Conservation (phyloP, 345 rosid genomes). For the Citrus medica region DNA sequence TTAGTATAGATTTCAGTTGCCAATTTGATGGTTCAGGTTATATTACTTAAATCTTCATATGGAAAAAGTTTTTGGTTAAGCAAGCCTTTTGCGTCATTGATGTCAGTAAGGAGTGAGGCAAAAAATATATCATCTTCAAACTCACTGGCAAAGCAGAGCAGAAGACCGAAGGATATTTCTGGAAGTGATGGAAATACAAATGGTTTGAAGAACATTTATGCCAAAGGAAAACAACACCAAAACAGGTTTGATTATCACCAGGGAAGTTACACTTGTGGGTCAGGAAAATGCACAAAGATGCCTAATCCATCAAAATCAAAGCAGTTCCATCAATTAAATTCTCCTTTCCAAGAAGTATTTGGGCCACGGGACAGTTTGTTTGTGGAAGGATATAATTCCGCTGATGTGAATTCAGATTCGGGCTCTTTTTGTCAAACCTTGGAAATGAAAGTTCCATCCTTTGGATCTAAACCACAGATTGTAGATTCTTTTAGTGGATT, state of each 20-base stretch:
- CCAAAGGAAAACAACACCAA: slow-evolving; percentile 23
- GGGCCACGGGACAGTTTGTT: slow-evolving; percentile 23
- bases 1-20: slow-evolving; percentile 11
- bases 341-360: slow-evolving; percentile 23
- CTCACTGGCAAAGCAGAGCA: slow-evolving; percentile 26
- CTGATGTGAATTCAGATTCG: slow-evolving; percentile 27
- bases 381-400: slow-evolving; percentile 35
- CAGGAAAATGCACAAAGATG: slow-evolving; percentile 21
- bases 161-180: slow-evolving; percentile 25
- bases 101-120: slow-evolving; percentile 47
- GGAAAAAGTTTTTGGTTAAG: not conserved
- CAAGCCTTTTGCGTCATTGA: slow-evolving; percentile 3
- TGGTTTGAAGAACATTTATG: slow-evolving; percentile 15
- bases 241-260: slow-evolving; percentile 16
- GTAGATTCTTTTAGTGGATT: slow-evolving; percentile 21
- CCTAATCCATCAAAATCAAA: slow-evolving; percentile 31
- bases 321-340: slow-evolving; percentile 20
- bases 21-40: slow-evolving; percentile 1
- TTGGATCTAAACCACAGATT: slow-evolving; percentile 15
- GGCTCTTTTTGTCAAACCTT: slow-evolving; percentile 20
- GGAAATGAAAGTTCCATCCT: slow-evolving; percentile 19
- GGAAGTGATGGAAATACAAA: slow-evolving; percentile 21
- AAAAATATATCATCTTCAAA: slow-evolving; percentile 23
- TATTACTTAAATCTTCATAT: not conserved
- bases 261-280: slow-evolving; percentile 17